A percentile compares a stretch with the other conserved stretches of the same genome.
Conservation (phyloP, 441 rosid species). For the Codiaeum variegatum region DNA sequence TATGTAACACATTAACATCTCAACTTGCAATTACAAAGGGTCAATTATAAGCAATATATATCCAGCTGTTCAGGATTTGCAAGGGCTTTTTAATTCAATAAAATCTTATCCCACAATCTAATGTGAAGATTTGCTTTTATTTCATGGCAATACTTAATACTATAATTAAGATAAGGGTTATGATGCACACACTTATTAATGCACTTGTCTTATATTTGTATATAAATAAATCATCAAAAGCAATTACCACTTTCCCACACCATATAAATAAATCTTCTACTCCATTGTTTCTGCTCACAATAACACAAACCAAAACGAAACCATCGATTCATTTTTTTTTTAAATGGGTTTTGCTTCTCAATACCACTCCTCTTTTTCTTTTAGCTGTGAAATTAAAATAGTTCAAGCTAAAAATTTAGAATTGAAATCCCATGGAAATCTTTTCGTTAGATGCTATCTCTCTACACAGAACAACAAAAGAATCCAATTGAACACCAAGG, state of each 20-base stretch:
- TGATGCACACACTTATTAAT: neutral
- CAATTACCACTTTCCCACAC: conserved; percentile 13
- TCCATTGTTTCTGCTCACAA: neutral
- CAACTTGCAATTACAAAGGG: conserved; percentile 11
- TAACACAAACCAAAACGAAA: neutral
- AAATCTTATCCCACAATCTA: conserved; percentile 19
- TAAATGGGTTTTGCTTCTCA: conserved; percentile 37
- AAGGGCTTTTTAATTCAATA: conserved; percentile 14
- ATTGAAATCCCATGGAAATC: conserved; percentile 32
- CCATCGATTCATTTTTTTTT: neutral
- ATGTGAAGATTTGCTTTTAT: conserved; percentile 5
- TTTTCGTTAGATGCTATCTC: conserved; percentile 66
- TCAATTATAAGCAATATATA: neutral
- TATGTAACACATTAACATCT: neutral
- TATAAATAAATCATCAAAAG: neutral
- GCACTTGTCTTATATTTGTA: too few relatives aligned
- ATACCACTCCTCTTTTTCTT: conserved; percentile 27
- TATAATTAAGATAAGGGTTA: conserved; percentile 7
- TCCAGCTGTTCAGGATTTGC: conserved; percentile 23
- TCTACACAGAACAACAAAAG: conserved; percentile 49
- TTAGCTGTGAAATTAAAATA: conserved; percentile 53
- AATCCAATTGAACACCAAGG: conserved; percentile 48
- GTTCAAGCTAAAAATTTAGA: conserved; percentile 60
- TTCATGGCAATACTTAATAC: conserved; percentile 12
- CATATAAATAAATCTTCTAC: neutral